These are phyloP conservation scores for Flueggea neowawraea DNA, from an alignment of 441 rosid species.

Conservation along the genomic window DNA sequence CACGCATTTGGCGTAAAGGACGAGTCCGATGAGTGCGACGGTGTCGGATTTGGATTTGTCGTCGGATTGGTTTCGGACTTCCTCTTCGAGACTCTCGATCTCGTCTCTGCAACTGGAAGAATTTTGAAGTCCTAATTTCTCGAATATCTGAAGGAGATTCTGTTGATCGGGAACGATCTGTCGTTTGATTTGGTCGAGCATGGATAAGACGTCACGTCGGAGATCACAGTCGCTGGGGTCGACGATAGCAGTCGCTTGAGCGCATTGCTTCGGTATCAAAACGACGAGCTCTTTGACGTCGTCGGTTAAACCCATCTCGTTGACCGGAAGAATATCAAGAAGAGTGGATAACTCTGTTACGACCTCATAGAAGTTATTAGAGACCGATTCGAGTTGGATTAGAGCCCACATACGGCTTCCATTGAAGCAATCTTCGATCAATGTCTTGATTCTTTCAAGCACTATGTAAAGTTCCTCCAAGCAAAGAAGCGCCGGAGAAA, in stretches of 20 bases:
- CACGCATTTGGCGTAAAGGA: slow-evolving; percentile 76
- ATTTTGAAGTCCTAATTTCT: slow-evolving; percentile 35
- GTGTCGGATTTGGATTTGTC: slow-evolving; percentile 54
- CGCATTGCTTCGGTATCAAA: slow-evolving; percentile 53
- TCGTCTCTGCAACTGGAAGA: slow-evolving; percentile 51
- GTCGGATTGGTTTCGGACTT: slow-evolving; percentile 58
- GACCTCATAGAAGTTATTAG: slow-evolving; percentile 57
- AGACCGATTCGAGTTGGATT: slow-evolving; percentile 42
- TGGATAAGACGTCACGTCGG: slow-evolving; percentile 32
- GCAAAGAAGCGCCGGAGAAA: slow-evolving; percentile 57
- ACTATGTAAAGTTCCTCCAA: slow-evolving; percentile 79
- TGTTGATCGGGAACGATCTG: slow-evolving; percentile 57
- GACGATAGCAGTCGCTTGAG: slow-evolving; percentile 13
- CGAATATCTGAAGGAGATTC: slow-evolving; percentile 33
- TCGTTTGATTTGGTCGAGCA: slow-evolving; percentile 52
- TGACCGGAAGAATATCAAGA: slow-evolving; percentile 60
- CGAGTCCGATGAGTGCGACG: slow-evolving; percentile 66
- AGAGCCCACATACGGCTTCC: slow-evolving; percentile 78
- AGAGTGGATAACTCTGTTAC: slow-evolving; percentile 63
- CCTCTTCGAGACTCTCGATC: slow-evolving; percentile 69
- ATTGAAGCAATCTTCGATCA: slow-evolving; percentile 63
- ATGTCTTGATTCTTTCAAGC: slow-evolving; percentile 59
- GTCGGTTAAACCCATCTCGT: slow-evolving; percentile 40
- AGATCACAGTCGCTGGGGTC: slow-evolving; percentile 44
- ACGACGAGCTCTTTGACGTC: slow-evolving; percentile 61